Evolutionary conservation across 2,329 filamentous ascomycete genomes (phyloP).

Genomic region (Ilyonectria robusta): DNA sequence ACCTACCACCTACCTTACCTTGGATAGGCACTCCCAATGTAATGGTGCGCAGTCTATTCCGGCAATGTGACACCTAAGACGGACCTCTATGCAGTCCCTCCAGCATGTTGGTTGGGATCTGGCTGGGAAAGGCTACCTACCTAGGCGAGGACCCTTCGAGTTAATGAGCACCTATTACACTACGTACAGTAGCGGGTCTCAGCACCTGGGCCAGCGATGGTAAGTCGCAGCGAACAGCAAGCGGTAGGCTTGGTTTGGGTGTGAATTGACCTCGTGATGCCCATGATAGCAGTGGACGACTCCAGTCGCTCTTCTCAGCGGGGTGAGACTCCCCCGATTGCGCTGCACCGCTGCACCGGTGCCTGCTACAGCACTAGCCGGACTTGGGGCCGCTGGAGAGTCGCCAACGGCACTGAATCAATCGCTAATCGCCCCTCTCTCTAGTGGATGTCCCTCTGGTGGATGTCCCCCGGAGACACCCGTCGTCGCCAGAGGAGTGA

Average conservation of each 20-base stretch:
- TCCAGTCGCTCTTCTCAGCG: neutral
- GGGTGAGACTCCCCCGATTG: neutral
- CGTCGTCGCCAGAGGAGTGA: neutral
- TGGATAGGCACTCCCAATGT: neutral
- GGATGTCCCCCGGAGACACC: neutral
- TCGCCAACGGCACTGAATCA: constrained; percentile 6
- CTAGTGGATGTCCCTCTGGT: neutral
- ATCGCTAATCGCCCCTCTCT: constrained; percentile 19
- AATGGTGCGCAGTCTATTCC: neutral
- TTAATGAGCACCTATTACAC: neutral
- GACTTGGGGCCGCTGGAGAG: neutral
- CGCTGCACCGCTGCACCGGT: neutral
- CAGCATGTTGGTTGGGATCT: neutral
- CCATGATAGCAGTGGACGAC: neutral
- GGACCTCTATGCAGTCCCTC: neutral
- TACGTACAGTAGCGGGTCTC: neutral
- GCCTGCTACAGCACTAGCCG: neutral
- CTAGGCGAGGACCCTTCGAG: neutral
- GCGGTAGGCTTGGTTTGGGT: neutral
- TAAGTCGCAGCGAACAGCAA: neutral
- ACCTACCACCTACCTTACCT: neutral
- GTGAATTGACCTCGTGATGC: neutral
- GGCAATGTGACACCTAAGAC: neutral
- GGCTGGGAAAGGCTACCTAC: neutral
- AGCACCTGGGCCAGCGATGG: neutral